Evolutionary conservation across 805 yeast genomes (phyloP).

Genomic region (Sugiyamaella smithiae): DNA sequence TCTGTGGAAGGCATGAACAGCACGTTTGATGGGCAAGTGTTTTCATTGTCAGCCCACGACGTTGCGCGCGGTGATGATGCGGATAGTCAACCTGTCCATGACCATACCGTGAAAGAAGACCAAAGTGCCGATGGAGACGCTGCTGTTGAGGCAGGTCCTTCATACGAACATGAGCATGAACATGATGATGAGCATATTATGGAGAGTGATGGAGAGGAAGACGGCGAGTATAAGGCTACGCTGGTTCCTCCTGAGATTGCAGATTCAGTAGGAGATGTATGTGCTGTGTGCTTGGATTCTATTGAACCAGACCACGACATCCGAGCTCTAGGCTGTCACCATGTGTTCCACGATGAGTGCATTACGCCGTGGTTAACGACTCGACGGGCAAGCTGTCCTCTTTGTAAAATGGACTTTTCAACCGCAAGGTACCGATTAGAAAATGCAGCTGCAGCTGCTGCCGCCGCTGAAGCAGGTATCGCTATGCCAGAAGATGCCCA

Average conservation of each 20-base stretch:
- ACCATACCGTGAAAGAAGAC: too few species aligned
- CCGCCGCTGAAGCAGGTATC: neutral
- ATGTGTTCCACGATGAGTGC: constrained; percentile 76
- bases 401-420: constrained; percentile 67
- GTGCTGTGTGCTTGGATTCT: constrained; percentile 75
- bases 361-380: constrained; percentile 78
- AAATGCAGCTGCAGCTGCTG: constrained; percentile 11
- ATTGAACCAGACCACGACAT: constrained; percentile 62
- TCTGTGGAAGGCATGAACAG: too few species aligned
- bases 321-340: constrained; percentile 76
- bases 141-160: neutral
- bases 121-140: too few species aligned
- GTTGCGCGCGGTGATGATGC: too few species aligned
- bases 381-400: constrained; percentile 78
- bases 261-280: constrained; percentile 44
- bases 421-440: constrained; percentile 9
- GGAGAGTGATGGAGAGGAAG: constrained; percentile 2
- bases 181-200: neutral
- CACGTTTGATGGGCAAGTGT: too few species aligned
- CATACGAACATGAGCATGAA: constrained; percentile 2
- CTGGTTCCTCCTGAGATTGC: constrained; percentile 12
- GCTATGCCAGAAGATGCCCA: constrained; percentile 7
- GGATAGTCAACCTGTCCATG: too few species aligned
- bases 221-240: constrained; percentile 3
- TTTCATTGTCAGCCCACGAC: too few species aligned